Percentiles rank a stretch among this genome's conserved stretches.
Evolutionary conservation across 495 filamentous ascomycete species (phyloP).

Genomic region (Penicillium herquei): DNA sequence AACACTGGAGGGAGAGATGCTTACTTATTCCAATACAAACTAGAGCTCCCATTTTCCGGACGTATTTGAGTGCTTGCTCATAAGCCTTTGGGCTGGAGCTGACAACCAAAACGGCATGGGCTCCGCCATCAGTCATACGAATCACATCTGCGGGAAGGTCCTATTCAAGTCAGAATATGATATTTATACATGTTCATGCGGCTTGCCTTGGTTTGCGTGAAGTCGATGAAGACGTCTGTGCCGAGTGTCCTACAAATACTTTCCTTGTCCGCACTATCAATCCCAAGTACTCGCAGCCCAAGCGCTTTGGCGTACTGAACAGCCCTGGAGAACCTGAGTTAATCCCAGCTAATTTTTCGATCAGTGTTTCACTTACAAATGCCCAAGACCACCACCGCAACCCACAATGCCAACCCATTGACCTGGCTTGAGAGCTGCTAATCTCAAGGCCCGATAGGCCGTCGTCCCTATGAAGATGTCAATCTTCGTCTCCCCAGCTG

Average conservation of each 20-base stretch:
- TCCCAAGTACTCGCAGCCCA: slow-evolving; percentile 69
- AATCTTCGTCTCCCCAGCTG: too few relatives aligned
- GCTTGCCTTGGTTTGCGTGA: too few relatives aligned
- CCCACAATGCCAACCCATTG: slow-evolving; percentile 81
- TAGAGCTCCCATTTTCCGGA: slow-evolving; percentile 74
- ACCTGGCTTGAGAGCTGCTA: slow-evolving; percentile 68
- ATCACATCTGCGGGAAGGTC: slow-evolving; percentile 57
- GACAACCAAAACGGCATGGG: slow-evolving; percentile 81
- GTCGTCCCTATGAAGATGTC: slow-evolving; percentile 45
- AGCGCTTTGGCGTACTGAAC: slow-evolving; percentile 85
- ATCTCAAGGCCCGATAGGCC: slow-evolving; percentile 88
- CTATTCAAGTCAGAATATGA: too few relatives aligned
- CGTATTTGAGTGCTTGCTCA: slow-evolving; percentile 85
- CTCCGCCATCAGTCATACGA: slow-evolving; percentile 73
- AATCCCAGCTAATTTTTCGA: too few relatives aligned
- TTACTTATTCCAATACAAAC: slow-evolving; percentile 75
- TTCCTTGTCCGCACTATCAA: slow-evolving; percentile 73
- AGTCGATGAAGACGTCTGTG: slow-evolving; percentile 65
- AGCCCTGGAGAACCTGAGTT: slow-evolving; percentile 41
- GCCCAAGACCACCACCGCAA: slow-evolving; percentile 80
- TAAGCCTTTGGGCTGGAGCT: slow-evolving; percentile 87
- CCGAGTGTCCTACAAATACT: too few relatives aligned
- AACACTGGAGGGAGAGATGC: too few relatives aligned
- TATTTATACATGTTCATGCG: too few relatives aligned
- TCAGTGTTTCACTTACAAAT: slow-evolving; percentile 34